Evolutionary conservation across 495 filamentous ascomycete species (phyloP).

Genomic region (Podospora sp.): DNA sequence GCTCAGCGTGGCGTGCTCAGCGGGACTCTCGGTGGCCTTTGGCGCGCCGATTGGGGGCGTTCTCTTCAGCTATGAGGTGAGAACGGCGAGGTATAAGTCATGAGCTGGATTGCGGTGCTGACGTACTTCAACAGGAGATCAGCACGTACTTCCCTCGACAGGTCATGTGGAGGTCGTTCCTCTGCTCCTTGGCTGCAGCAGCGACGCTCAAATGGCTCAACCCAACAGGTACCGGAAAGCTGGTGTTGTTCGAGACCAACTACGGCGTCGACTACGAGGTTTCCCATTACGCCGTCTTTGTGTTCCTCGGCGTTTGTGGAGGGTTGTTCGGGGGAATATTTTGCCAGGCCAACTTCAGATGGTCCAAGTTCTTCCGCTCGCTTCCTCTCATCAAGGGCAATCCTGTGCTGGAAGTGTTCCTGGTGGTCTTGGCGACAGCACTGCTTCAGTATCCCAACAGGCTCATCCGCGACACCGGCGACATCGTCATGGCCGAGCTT

Average conservation of each 20-base stretch:
- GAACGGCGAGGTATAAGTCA: not conserved
- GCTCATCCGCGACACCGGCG: slow-evolving; percentile 54
- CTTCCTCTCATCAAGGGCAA: slow-evolving; percentile 53
- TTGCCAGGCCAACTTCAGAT: slow-evolving; percentile 58
- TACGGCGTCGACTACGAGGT: slow-evolving; percentile 55
- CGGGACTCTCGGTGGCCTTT: slow-evolving; percentile 59
- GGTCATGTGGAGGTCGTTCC: slow-evolving; percentile 60
- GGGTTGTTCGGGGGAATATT: slow-evolving; percentile 60
- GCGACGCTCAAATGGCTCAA: slow-evolving; percentile 56
- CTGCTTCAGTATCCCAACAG: slow-evolving; percentile 60
- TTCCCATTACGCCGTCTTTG: slow-evolving; percentile 56
- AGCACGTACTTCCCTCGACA: slow-evolving; percentile 55
- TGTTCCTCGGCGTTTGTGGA: slow-evolving; percentile 56
- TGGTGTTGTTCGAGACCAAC: slow-evolving; percentile 60
- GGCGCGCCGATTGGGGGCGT: slow-evolving; percentile 61
- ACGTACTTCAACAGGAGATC: slow-evolving; percentile 39
- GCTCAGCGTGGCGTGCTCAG: slow-evolving; percentile 55
- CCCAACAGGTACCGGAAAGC: slow-evolving; percentile 59
- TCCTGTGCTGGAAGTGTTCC: slow-evolving; percentile 56
- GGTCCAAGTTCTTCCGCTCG: slow-evolving; percentile 57
- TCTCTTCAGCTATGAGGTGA: slow-evolving; percentile 54
- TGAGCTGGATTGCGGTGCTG: not conserved
- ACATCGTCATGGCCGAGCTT: slow-evolving; percentile 56
- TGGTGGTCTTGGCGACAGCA: slow-evolving; percentile 55
- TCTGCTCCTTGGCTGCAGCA: slow-evolving; percentile 57